Percentiles rank a stretch among this genome's conserved stretches.
Evolutionary conservation across 2,329 filamentous ascomycete genomes (phyloP).

Genomic region (Periconia digitata): DNA sequence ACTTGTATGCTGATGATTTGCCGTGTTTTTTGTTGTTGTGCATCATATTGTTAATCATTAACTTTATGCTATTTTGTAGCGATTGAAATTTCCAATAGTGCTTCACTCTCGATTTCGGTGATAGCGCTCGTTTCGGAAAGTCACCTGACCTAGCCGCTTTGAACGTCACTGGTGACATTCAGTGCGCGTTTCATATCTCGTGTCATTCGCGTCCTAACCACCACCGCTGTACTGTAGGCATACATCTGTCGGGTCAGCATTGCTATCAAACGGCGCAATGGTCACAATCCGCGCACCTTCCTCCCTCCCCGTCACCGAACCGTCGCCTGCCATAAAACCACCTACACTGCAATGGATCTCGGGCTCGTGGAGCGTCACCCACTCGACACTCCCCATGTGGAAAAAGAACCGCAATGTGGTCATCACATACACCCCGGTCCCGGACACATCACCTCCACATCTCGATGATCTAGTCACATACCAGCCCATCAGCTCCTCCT

Average conservation of each 20-base stretch:
- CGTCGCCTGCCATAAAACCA: constrained; percentile 19
- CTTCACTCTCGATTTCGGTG: too few relatives aligned
- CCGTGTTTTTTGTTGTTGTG: not conserved
- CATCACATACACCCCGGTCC: constrained; percentile 67
- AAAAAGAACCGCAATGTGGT: constrained; percentile 74
- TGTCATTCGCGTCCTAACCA: not conserved
- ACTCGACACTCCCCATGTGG: constrained; percentile 66
- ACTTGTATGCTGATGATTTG: not conserved
- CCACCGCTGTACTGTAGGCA: not conserved
- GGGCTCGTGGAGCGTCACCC: constrained; percentile 42
- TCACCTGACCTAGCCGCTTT: not conserved
- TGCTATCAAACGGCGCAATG: too few relatives aligned
- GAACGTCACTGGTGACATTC: not conserved
- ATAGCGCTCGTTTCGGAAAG: not conserved
- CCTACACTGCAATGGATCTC: constrained; percentile 43
- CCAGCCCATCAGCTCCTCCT: constrained; percentile 55
- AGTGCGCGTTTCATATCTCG: not conserved
- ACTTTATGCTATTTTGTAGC: not conserved
- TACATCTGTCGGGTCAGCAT: too few relatives aligned
- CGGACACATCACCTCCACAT: constrained; percentile 27
- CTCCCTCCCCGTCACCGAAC: constrained; percentile 16
- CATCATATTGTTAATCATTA: not conserved
- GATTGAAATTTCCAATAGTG: too few relatives aligned
- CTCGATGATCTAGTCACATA: constrained; percentile 76
- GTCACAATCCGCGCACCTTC: constrained; percentile 32